These are phyloP conservation scores for Suillus placidus DNA, from an alignment of 768 basidiomycete genomes.

Conservation along the genomic window DNA sequence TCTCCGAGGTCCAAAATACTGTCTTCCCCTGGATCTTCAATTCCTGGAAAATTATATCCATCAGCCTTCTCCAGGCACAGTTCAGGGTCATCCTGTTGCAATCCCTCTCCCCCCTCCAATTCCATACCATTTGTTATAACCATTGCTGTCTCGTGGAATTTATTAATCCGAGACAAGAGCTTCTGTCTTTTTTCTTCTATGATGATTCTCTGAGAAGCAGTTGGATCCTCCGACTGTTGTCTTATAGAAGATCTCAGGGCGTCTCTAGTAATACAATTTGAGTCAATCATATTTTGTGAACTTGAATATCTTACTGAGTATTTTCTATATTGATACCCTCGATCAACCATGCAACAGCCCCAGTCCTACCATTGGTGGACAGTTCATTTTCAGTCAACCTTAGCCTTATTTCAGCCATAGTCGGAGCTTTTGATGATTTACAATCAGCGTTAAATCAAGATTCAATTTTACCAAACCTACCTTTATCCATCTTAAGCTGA, in stretches of 20 bases:
- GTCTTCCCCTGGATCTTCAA: too few relatives aligned
- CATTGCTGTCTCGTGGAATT: not conserved
- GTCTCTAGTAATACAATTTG: constrained; percentile 7
- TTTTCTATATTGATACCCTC: constrained; percentile 12
- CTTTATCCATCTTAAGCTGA: constrained; percentile 10
- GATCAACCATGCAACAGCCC: constrained; percentile 4
- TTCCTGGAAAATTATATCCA: not conserved
- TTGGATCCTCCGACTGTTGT: not conserved
- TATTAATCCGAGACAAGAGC: not conserved
- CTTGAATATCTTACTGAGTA: constrained; percentile 9
- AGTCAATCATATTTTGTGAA: not conserved
- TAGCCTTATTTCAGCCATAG: constrained; percentile 9
- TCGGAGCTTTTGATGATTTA: not conserved
- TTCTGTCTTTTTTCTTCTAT: constrained; percentile 8
- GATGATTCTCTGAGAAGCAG: constrained; percentile 1
- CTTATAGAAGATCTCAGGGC: constrained; percentile 1
- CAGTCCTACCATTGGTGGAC: not conserved
- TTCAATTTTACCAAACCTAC: not conserved
- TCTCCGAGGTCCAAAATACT: too few relatives aligned
- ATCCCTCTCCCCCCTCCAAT: not conserved
- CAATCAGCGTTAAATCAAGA: not conserved
- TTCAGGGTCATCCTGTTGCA: not conserved
- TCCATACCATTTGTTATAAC: not conserved
- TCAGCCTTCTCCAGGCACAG: not conserved
- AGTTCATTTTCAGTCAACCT: not conserved